Evolutionary conservation across 148 eudicot genomes (phyloP).

Genomic region (Dianthus caryophyllus): DNA sequence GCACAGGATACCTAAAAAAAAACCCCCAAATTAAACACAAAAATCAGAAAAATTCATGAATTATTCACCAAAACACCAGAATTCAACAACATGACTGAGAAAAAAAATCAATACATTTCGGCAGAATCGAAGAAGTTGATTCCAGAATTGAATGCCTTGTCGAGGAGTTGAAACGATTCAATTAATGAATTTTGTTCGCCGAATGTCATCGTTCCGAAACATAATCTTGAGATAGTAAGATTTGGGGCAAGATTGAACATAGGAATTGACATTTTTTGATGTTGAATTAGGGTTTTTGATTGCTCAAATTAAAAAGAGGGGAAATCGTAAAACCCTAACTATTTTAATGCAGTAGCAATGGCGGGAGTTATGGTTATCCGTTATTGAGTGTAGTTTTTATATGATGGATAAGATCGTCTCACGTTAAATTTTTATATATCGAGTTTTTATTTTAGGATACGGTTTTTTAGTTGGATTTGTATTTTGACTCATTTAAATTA

Average conservation of each 20-base stretch:
- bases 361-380: constrained; percentile 14
- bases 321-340: constrained; percentile 1
- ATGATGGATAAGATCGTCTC: too few species aligned
- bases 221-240: constrained; percentile 59
- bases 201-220: constrained; percentile 87
- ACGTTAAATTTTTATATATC: too few species aligned
- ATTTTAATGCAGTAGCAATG: not conserved
- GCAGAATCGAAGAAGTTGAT: constrained; percentile 95
- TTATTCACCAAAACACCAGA: too few species aligned
- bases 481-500: too few species aligned
- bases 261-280: constrained; percentile 40
- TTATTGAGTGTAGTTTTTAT: too few species aligned
- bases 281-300: not conserved
- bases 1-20: constrained; percentile 76
- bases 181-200: constrained; percentile 66
- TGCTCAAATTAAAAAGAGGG: not conserved
- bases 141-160: constrained; percentile 66
- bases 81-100: too few species aligned
- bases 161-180: constrained; percentile 56
- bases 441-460: too few species aligned
- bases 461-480: too few species aligned
- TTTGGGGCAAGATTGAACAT: constrained; percentile 59
- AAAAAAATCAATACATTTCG: constrained; percentile 85
- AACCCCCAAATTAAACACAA: not conserved
- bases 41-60: too few species aligned